phyloP scores from a whole-genome alignment of 2,329 filamentous ascomycete genomes.

The Septoria linicola region DNA sequence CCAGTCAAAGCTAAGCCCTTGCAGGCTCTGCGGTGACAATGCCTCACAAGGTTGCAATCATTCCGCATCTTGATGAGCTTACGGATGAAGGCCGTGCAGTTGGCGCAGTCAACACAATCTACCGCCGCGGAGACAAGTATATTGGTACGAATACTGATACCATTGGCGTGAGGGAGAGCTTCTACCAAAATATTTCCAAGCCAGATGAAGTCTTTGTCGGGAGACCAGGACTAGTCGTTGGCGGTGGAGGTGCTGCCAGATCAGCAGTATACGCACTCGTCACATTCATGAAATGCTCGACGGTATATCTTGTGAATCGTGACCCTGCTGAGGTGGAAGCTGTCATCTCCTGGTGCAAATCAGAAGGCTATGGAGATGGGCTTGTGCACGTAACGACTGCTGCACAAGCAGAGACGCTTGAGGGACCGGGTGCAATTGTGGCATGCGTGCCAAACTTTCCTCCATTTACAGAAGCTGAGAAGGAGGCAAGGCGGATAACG shows the following conservation, averaged over 20 bases:
- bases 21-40: slow-evolving; percentile 72
- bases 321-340: slow-evolving; percentile 65
- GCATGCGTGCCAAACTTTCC: slow-evolving; percentile 74
- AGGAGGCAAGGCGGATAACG: slow-evolving; percentile 57
- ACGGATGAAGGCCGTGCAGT: slow-evolving; percentile 71
- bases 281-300: slow-evolving; percentile 65
- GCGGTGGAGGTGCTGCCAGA: slow-evolving; percentile 75
- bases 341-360: slow-evolving; percentile 63
- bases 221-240: slow-evolving; percentile 69
- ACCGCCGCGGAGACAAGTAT: slow-evolving; percentile 54
- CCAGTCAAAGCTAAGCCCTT: slow-evolving; percentile 15
- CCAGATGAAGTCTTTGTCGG: slow-evolving; percentile 53
- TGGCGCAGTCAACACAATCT: slow-evolving; percentile 79
- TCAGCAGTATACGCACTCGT: slow-evolving; percentile 73
- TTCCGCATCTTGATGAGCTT: slow-evolving; percentile 69
- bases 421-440: slow-evolving; percentile 65
- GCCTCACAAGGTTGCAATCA: slow-evolving; percentile 78
- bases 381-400: slow-evolving; percentile 62
- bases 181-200: slow-evolving; percentile 50
- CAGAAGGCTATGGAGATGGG: slow-evolving; percentile 58
- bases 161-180: slow-evolving; percentile 72
- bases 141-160: slow-evolving; percentile 82
- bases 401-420: slow-evolving; percentile 58
- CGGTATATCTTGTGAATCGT: slow-evolving; percentile 76
- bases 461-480: slow-evolving; percentile 65